phyloP scores from a whole-genome alignment of 192 early-diverging fungal genomes.

The Lunasporangiospora selenospora region DNA sequence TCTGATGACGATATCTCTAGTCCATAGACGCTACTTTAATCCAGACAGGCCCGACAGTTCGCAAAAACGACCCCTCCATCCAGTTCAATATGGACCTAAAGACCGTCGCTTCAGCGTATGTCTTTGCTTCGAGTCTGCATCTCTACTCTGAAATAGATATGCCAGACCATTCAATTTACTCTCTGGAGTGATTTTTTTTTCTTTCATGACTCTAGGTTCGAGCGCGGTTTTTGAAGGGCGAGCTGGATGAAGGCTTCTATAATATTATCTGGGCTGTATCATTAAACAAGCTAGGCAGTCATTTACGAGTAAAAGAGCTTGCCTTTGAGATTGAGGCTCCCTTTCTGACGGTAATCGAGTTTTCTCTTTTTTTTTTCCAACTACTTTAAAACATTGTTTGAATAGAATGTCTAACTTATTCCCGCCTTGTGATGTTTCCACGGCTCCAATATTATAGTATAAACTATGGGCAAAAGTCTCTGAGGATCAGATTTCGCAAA shows the following conservation, averaged over 20 bases:
- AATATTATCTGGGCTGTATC: conserved; percentile 9
- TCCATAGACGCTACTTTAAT: too few relatives aligned
- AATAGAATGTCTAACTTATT: neutral
- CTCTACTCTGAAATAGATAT: too few relatives aligned
- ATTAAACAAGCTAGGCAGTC: conserved; percentile 1
- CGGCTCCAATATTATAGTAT: too few relatives aligned
- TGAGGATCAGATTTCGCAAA: neutral
- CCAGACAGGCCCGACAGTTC: too few relatives aligned
- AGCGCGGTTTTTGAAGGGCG: conserved; percentile 6
- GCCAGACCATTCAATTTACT: too few relatives aligned
- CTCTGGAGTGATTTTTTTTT: neutral
- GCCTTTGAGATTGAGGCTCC: conserved; percentile 3
- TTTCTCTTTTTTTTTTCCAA: neutral
- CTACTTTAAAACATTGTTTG: neutral
- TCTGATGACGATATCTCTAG: too few relatives aligned
- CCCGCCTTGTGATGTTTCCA: too few relatives aligned
- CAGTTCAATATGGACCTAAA: neutral
- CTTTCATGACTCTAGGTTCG: conserved; percentile 10
- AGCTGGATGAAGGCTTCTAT: conserved; percentile 9
- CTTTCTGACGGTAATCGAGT: conserved; percentile 3
- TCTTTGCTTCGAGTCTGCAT: neutral
- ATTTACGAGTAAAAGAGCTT: neutral
- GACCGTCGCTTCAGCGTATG: neutral
- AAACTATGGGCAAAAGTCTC: conserved; percentile 11
- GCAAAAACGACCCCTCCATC: too few relatives aligned